Percentiles rank a stretch among this genome's conserved stretches.
These are phyloP conservation scores for Rutstroemia sp. DNA, from an alignment of 2,329 filamentous ascomycete genomes.

Conservation along the genomic window DNA sequence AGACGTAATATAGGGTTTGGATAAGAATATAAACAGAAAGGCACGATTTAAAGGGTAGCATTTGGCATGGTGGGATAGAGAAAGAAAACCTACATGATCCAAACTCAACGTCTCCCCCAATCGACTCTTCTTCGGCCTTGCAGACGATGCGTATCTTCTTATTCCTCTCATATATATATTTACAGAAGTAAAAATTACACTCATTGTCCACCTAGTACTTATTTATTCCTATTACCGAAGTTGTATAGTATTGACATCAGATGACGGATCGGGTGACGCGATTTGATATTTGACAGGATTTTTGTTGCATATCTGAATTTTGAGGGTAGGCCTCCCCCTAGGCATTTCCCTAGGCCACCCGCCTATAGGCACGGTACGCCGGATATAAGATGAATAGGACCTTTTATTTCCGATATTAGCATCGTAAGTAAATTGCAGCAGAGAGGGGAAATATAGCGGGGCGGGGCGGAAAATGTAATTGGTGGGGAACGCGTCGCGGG, in stretches of 20 bases:
- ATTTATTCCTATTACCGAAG: too few species aligned
- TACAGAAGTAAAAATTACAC: too few species aligned
- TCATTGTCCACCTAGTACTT: neutral
- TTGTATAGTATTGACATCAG: too few species aligned
- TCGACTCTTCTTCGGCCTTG: conserved; percentile 11
- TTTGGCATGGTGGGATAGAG: too few species aligned
- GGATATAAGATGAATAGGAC: neutral
- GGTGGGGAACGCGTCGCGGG: conserved; percentile 9
- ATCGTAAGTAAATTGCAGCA: neutral
- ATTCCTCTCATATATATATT: too few species aligned
- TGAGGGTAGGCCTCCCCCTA: neutral
- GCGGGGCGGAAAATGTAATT: neutral
- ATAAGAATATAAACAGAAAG: neutral
- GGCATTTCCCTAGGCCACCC: too few species aligned
- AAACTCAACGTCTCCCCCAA: conserved; percentile 43
- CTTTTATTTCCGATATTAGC: neutral
- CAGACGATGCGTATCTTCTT: too few species aligned
- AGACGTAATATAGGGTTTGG: neutral
- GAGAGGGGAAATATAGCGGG: neutral
- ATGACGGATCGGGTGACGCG: neutral
- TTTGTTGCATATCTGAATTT: neutral
- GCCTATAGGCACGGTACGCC: neutral
- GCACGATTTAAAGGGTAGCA: neutral
- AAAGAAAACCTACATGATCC: conserved; percentile 42
- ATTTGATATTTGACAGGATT: conserved; percentile 16